Conservation (phyloP, 2,329 filamentous ascomycete genomes). For the Chaetomiaceae sp. region DNA sequence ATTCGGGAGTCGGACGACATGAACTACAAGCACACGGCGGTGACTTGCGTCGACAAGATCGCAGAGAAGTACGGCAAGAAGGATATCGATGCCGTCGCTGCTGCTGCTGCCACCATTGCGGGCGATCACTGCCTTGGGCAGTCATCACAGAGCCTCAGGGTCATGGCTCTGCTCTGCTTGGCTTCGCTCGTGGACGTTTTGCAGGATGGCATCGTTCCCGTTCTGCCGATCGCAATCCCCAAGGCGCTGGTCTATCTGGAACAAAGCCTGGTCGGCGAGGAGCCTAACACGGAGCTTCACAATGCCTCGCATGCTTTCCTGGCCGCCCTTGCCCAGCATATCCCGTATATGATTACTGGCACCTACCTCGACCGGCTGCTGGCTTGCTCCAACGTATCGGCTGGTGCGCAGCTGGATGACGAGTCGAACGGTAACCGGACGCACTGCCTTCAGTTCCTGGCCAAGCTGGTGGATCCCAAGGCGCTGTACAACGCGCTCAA, state of each 20-base stretch:
- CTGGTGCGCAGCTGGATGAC: constrained; percentile 54
- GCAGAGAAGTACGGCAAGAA: constrained; percentile 94
- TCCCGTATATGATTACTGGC: constrained; percentile 85
- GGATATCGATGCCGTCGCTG: constrained; percentile 69
- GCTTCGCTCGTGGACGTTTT: constrained; percentile 86
- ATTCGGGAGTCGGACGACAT: constrained; percentile 68
- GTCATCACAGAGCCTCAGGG: constrained; percentile 64
- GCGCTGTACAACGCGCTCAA: constrained; percentile 70
- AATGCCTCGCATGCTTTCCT: constrained; percentile 79
- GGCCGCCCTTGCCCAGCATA: constrained; percentile 70
- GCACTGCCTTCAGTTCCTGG: constrained; percentile 68
- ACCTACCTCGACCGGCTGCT: constrained; percentile 69
- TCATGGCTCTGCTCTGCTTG: constrained; percentile 83
- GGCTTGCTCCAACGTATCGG: constrained; percentile 66
- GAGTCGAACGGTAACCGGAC: constrained; percentile 60
- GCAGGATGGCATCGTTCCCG: constrained; percentile 76
- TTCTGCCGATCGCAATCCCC: constrained; percentile 71
- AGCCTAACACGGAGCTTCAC: constrained; percentile 61
- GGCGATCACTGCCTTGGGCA: constrained; percentile 72
- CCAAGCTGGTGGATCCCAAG: constrained; percentile 71
- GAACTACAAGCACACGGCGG: constrained; percentile 75
- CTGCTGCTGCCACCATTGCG: constrained; percentile 71
- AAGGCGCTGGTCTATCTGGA: constrained; percentile 67
- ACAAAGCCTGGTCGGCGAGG: constrained; percentile 50
- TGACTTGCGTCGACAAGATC: constrained; percentile 88